These are phyloP conservation scores for Drosera capensis DNA, from an alignment of 148 eudicot genomes.

Conservation along the genomic window DNA sequence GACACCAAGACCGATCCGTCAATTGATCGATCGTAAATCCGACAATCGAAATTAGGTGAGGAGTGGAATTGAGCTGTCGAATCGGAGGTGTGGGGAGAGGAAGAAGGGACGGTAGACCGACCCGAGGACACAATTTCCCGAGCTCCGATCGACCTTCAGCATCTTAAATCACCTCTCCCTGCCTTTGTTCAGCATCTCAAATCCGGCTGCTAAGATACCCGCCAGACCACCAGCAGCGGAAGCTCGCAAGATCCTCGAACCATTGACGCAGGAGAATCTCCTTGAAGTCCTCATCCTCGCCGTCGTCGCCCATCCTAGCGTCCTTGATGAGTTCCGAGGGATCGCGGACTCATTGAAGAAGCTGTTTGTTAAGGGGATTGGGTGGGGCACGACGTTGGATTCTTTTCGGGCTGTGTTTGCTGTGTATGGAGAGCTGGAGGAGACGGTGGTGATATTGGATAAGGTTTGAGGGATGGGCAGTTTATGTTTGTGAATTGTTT, in stretches of 20 bases:
- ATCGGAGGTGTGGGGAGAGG: too few species aligned
- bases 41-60: too few species aligned
- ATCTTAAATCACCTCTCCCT: too few species aligned
- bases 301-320: conserved; percentile 31
- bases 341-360: conserved; percentile 54
- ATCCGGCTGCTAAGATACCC: too few species aligned
- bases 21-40: too few species aligned
- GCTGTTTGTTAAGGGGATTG: conserved; percentile 66
- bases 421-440: conserved; percentile 48
- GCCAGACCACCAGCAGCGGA: conserved; percentile 41
- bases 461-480: conserved; percentile 42
- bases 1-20: too few species aligned
- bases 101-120: too few species aligned
- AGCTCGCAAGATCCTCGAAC: conserved; percentile 39
- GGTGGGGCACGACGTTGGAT: conserved; percentile 62
- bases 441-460: conserved; percentile 60
- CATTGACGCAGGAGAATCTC: conserved; percentile 50
- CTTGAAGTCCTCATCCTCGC: conserved; percentile 39
- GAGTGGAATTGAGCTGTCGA: too few species aligned
- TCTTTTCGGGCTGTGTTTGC: conserved; percentile 28
- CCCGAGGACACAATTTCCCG: too few species aligned
- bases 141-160: too few species aligned
- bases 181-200: too few species aligned
- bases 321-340: conserved; percentile 43
- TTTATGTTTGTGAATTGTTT: too few species aligned